Conservation (phyloP, 2,329 filamentous ascomycete genomes). For the Ascosphaera apis region DNA sequence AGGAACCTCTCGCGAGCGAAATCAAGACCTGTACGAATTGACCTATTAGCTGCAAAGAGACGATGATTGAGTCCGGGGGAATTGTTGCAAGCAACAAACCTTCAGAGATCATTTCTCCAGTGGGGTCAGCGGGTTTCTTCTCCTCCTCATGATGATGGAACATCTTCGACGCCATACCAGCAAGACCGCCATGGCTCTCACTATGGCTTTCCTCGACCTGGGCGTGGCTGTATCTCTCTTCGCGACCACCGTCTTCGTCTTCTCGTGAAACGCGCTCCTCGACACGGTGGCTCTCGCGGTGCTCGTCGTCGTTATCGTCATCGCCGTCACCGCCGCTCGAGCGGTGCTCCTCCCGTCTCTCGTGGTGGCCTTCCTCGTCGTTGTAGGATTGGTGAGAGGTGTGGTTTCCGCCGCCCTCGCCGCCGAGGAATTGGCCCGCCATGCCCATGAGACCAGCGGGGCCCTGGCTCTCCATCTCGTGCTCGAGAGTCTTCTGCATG, state of each 20-base stretch:
- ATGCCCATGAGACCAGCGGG: not conserved
- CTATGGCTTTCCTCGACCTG: too few relatives aligned
- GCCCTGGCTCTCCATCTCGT: not conserved
- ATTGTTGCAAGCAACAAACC: too few relatives aligned
- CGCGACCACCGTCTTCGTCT: not conserved
- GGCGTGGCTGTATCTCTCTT: too few relatives aligned
- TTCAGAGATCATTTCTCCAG: not conserved
- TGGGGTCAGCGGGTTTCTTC: not conserved
- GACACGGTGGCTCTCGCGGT: not conserved
- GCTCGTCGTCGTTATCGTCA: not conserved
- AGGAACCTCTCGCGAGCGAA: not conserved
- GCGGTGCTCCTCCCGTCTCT: not conserved
- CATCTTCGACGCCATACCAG: not conserved
- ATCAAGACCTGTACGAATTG: not conserved
- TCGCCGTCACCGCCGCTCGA: not conserved
- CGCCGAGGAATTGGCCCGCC: not conserved
- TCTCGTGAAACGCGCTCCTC: not conserved
- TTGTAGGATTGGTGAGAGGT: too few relatives aligned
- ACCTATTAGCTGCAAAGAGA: not conserved
- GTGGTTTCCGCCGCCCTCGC: not conserved
- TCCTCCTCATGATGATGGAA: not conserved
- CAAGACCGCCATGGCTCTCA: not conserved
- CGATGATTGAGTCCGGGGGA: too few relatives aligned
- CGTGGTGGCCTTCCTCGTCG: too few relatives aligned
- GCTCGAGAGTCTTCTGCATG: not conserved